Base-by-base conservation (phyloP, 2,329 filamentous ascomycete genomes). In the Aspergillus aculeatus region DNA sequence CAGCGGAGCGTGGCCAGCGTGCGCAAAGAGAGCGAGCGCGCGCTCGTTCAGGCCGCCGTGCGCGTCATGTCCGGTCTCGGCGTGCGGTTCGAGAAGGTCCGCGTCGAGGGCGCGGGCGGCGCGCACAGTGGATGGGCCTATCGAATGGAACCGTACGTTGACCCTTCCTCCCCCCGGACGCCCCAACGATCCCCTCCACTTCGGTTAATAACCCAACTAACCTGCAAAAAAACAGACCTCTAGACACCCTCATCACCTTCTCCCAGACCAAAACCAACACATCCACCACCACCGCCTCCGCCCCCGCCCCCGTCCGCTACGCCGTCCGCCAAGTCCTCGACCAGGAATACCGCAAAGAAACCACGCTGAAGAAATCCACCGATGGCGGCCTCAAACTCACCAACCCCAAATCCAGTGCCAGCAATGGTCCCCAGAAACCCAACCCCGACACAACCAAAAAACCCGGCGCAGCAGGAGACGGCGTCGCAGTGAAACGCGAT, bases 321-420 rank as follows among this genome's bases (percentile, higher is more conserved):
- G 94, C 94, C 1, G 89, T 99, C 5, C 88, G 95, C 23, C 94
- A 97, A 74, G 93, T 97, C 9, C 83, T 99, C 1, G 92, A 96
- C 70, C 91, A 95, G 73, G 94, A 98, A 74, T 90, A 94, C 68
- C 86, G 86, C 61, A 91, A 89, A 70, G 89, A 91, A 51, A 84
- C 88, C 12, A 79, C 84, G 31, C 80, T 86, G 35, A 87, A 89
- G 14, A 83, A 85, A 4, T 83, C 86, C 0, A 81, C 66, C 78
- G 72, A 66, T 75, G 67, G 71, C 75, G 67, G 71, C 69, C 54
- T 56, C 68, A 67, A 58, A 50, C 50, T 14, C 53, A n/a, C 78
- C 29, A 7, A 10, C 2, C 26, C 26, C 26, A 29, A 29, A 29
- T 35, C 32, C 14, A 16, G 32, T 2, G 1, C 7, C 31, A 32